phyloP scores from a whole-genome alignment of 768 basidiomycete species.

The Boletellus emodensis region DNA sequence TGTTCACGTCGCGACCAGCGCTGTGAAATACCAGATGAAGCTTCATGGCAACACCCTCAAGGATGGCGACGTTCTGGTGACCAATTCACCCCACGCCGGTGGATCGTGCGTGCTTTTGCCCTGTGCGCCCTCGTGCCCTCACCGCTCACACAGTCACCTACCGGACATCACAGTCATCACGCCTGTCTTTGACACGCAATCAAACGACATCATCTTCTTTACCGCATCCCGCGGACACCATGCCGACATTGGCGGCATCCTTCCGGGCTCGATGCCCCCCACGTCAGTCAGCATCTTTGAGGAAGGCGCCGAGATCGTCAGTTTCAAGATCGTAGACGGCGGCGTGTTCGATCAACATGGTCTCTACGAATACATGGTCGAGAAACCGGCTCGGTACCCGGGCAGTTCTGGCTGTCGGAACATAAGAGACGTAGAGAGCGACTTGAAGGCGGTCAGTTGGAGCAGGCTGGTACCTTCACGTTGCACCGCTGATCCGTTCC shows the following conservation, averaged over 20 bases:
- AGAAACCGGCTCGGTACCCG: constrained; percentile 74
- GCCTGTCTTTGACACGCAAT: constrained; percentile 72
- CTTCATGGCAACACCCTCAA: constrained; percentile 65
- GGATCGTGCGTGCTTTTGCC: constrained; percentile 60
- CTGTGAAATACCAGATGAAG: constrained; percentile 87
- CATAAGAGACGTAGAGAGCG: constrained; percentile 86
- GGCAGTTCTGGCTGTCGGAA: constrained; percentile 87
- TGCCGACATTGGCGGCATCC: constrained; percentile 89
- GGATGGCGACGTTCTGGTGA: constrained; percentile 91
- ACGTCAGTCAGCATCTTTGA: constrained; percentile 88
- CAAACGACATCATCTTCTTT: constrained; percentile 80
- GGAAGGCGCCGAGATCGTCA: constrained; percentile 88
- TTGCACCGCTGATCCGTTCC: neutral
- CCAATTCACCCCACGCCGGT: constrained; percentile 85
- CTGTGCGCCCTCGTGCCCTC: neutral
- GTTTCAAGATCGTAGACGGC: constrained; percentile 85
- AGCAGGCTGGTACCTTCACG: no score
- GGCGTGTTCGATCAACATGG: constrained; percentile 78
- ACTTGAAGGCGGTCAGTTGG: constrained; percentile 74
- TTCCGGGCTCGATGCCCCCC: constrained; percentile 95
- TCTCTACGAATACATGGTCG: constrained; percentile 75
- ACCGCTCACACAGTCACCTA: constrained; percentile 44
- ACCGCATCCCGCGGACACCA: constrained; percentile 94
- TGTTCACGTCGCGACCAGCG: constrained; percentile 37
- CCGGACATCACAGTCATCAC: constrained; percentile 93